These are phyloP conservation scores for Verticillium nubilum DNA, from an alignment of 2,329 filamentous ascomycete species.

Conservation along the genomic window DNA sequence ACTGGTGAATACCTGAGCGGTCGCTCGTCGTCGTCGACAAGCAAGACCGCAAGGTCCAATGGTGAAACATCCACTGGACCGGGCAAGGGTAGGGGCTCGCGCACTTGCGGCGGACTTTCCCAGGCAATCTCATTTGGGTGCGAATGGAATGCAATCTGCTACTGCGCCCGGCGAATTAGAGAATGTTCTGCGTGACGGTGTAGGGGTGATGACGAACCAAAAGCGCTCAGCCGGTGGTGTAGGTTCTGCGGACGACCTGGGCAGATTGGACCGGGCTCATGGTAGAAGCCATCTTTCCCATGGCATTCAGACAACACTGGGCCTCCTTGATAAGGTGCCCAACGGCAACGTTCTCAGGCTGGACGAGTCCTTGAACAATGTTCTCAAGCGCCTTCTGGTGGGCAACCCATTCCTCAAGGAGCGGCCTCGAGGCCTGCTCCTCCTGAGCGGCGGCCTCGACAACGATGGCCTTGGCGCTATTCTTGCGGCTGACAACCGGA, in stretches of 20 bases:
- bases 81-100: neutral
- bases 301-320: constrained; percentile 43
- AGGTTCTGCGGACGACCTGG: constrained; percentile 11
- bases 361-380: constrained; percentile 44
- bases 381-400: constrained; percentile 59
- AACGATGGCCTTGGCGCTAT: constrained; percentile 35
- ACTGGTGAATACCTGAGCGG: neutral
- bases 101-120: neutral
- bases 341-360: constrained; percentile 47
- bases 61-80: neutral
- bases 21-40: neutral
- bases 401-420: constrained; percentile 52
- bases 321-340: constrained; percentile 48
- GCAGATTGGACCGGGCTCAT: constrained; percentile 14
- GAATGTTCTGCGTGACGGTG: neutral
- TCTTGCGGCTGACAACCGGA: constrained; percentile 40
- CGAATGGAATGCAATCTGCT: neutral
- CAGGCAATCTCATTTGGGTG: neutral
- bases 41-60: neutral
- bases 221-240: constrained; percentile 23
- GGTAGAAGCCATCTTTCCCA: constrained; percentile 44
- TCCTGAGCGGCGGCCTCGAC: constrained; percentile 26
- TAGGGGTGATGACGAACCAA: neutral
- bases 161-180: neutral
- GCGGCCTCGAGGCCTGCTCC: constrained; percentile 30